Evolutionary conservation across 768 basidiomycete species (phyloP), one percentile per base, ranked within the genome.

Genomic region (Leccinum obscurum): DNA sequence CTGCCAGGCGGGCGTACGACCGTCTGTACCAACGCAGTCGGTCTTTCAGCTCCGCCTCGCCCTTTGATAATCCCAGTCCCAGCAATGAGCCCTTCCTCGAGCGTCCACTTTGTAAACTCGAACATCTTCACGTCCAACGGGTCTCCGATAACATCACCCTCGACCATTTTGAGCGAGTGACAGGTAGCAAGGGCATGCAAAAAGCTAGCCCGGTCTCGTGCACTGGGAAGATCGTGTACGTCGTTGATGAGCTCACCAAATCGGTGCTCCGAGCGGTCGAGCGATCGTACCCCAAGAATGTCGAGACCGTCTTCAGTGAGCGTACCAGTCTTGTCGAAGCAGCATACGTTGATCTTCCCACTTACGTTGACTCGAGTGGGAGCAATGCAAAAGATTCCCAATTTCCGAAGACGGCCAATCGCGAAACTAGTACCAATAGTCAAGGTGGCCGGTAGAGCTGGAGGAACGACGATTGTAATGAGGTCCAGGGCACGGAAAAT

Each of bases 291-390:
- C 15, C 97, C 97, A 51, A 99, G 87, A 50, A 99, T 94, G 71
- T 99, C 97, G 53, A 99, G 81, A 0, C 96, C 97, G 64, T 99
- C 97, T 75, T 99, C 97, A 1, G 97, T 99, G 24, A 99, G 81
- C 9, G 97, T 99, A 8, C 97, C 97, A 1, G 97, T 99, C 77
- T 99, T 99, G 80, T 99, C 97, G 68, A 99, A 99, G 70, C 95
- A 98, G 67, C 94, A 94, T 10, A 98, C 89, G 64, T 98, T 98
- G 76, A 98, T 81, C 77, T 97, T 95, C 10, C 97, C 97, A 1
- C 87, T 93, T 51, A 99, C 85, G 68, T 99, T 99, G 67, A 99
- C 91, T 52, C 97, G 81, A 65, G 88, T 95, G 0, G 97, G 97
- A 1, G 97, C 94, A 62, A 98, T 98, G 73, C 97, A 99, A 78